Evolutionary conservation across 1,284 basidiomycete genomes (phyloP), one percentile per base, ranked within the genome.

Genomic region (Schizophyllum commune): DNA sequence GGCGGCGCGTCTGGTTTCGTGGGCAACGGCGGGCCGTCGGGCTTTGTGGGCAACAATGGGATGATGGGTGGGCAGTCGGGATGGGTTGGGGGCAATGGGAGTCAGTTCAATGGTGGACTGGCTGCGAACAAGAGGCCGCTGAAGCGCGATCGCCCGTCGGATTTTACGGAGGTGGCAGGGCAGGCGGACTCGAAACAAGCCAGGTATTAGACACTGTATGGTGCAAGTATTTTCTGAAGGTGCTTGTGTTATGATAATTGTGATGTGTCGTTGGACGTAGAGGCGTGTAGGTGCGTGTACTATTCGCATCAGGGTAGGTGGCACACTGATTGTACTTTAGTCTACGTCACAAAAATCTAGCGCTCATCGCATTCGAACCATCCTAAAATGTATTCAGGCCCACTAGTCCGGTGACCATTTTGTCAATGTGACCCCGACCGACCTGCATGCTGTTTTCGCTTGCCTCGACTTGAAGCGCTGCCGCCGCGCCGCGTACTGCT

Each of bases 121-220:
- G 89, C 91, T 32, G 72, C 92, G 61, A 92, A 92, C 66, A 79
- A 91, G 61, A 76, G 88, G 68, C 84, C 83, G 64, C 68, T 89
- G 66, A 92, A 93, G 74, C 80, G 91, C 5, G 90, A 92, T 51
- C 77, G 90, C 53, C 90, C 91, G 1, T 87, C 87, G 9, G 91
- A 93, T 72, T 92, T 92, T 69, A 73, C 91, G 68, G 90, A 92
- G 68, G 81, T 91, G 9, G 79, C 77, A 15, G 83, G 84, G 0
- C 83, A 88, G 63, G 76, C 74, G 56, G 84, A 86, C 47, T 76
- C 70, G 65, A 91, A 92, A 74, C 74, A 84, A 56, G 76, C 85
- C 52, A 77, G 88, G 67, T 92, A 87, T 67, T 92, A 88, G 89
- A 90, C 39, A 9, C 13, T 47, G 39, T 17, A 47, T 47, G 13